phyloP scores from a whole-genome alignment of 768 basidiomycete species.

The Multifurca ochricompacta region DNA sequence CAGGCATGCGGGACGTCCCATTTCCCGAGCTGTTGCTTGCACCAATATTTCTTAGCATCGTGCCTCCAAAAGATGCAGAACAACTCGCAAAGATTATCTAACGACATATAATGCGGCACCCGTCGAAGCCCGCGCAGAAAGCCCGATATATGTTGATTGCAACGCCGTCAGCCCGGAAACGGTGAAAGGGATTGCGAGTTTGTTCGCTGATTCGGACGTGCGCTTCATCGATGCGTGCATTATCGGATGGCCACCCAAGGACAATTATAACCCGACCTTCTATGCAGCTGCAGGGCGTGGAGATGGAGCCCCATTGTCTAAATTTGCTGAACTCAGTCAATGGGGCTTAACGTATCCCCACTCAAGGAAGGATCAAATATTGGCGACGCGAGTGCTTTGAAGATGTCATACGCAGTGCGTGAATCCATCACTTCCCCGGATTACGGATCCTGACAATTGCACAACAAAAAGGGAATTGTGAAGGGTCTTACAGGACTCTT shows the following conservation, averaged over 20 bases:
- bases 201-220: conserved; percentile 35
- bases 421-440: not conserved
- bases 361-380: conserved; percentile 41
- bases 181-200: conserved; percentile 37
- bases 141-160: conserved; percentile 43
- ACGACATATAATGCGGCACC: conserved; percentile 23
- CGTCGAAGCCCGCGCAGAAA: not conserved
- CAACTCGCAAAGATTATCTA: conserved; percentile 36
- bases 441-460: not conserved
- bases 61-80: conserved; percentile 48
- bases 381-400: conserved; percentile 54
- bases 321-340: conserved; percentile 36
- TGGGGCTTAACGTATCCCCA: conserved; percentile 39
- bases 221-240: conserved; percentile 50
- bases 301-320: conserved; percentile 29
- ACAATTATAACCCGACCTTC: conserved; percentile 43
- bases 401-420: conserved; percentile 57
- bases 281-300: conserved; percentile 41
- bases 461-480: conserved; percentile 38
- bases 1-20: conserved; percentile 40
- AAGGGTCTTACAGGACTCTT: conserved; percentile 48
- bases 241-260: conserved; percentile 47
- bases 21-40: conserved; percentile 33
- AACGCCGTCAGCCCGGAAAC: conserved; percentile 51
- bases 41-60: conserved; percentile 46